A percentile compares a stretch with the other conserved stretches of the same genome.
Evolutionary conservation across 352 stramenopile genomes (phyloP).

Genomic region (Pythium periplocum): DNA sequence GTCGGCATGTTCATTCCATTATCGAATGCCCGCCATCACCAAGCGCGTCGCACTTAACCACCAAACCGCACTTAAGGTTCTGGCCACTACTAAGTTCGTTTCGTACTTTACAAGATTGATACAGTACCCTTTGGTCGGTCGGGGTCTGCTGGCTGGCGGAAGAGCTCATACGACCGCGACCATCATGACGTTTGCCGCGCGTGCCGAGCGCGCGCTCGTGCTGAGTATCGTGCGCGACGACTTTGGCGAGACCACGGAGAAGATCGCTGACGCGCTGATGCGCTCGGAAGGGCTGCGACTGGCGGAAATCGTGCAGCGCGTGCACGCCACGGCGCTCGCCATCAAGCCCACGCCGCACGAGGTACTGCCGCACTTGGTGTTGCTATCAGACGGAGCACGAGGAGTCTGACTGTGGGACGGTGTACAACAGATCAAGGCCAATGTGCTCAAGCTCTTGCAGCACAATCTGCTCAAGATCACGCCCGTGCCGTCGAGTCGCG

Average conservation of each 20-base stretch:
- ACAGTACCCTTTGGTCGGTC: too few relatives aligned
- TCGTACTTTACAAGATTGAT: too few relatives aligned
- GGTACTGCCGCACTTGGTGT: conserved; percentile 6
- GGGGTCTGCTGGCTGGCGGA: too few relatives aligned
- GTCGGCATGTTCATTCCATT: neutral
- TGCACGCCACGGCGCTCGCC: conserved; percentile 31
- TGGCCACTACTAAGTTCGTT: too few relatives aligned
- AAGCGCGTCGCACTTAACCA: too few relatives aligned
- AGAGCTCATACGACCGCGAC: too few relatives aligned
- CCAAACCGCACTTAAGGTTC: too few relatives aligned
- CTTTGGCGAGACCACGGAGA: conserved; percentile 66
- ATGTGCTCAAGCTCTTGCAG: conserved; percentile 82
- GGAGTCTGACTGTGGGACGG: neutral
- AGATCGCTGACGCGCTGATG: conserved; percentile 54
- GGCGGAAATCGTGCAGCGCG: conserved; percentile 52
- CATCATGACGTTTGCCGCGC: conserved; percentile 37
- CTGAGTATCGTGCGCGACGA: conserved; percentile 75
- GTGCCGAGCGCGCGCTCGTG: conserved; percentile 68
- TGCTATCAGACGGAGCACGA: neutral
- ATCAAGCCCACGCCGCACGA: conserved; percentile 51
- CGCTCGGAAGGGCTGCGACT: conserved; percentile 63
- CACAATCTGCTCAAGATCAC: conserved; percentile 79
- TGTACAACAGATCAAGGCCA: conserved; percentile 53
- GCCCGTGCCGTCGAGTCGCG: conserved; percentile 24
- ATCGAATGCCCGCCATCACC: too few relatives aligned